A percentile compares a stretch with the other conserved stretches of the same genome.
Conservation (phyloP, 164 flowering plant genomes). For the Stephania yunnanensis region DNA sequence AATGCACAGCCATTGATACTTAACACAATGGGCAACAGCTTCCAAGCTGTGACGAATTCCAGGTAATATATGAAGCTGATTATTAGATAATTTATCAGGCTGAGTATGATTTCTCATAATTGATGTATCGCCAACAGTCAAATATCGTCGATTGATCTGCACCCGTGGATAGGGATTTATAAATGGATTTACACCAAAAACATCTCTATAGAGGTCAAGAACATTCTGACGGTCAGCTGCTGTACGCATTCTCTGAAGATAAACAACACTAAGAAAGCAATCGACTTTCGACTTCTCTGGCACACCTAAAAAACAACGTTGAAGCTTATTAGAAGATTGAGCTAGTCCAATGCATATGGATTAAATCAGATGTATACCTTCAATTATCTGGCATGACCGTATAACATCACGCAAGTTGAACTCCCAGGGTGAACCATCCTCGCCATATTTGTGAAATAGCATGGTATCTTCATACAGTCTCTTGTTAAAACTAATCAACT, state of each 20-base stretch:
- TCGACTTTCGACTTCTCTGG: slow-evolving; percentile 36
- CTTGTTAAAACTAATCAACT: slow-evolving; percentile 66
- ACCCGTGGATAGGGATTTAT: slow-evolving; percentile 67
- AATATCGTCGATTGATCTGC: slow-evolving; percentile 37
- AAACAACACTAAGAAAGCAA: slow-evolving; percentile 62
- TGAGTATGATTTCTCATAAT: slow-evolving; percentile 42
- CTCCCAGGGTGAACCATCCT: slow-evolving; percentile 98
- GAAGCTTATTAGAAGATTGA: slow-evolving; percentile 8
- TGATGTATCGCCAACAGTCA: slow-evolving; percentile 53
- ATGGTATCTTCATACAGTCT: slow-evolving; percentile 69
- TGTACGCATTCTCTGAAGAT: slow-evolving; percentile 94
- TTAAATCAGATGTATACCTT: slow-evolving; percentile 36
- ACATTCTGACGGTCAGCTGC: slow-evolving; percentile 64
- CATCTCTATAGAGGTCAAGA: slow-evolving; percentile 53
- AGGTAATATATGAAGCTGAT: slow-evolving; percentile 63
- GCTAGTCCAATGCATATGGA: background rate
- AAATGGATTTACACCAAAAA: slow-evolving; percentile 54
- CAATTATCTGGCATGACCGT: slow-evolving; percentile 77
- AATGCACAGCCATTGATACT: slow-evolving; percentile 73
- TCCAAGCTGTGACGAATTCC: slow-evolving; percentile 65
- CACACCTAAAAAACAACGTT: slow-evolving; percentile 36
- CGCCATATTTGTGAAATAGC: slow-evolving; percentile 63
- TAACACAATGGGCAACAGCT: slow-evolving; percentile 66
- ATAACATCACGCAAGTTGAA: slow-evolving; percentile 94
- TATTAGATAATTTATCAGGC: slow-evolving; percentile 24